Evolutionary conservation across 352 stramenopile species (phyloP), one percentile per base, ranked within the genome.

Genomic region (Phytophthora capsici): DNA sequence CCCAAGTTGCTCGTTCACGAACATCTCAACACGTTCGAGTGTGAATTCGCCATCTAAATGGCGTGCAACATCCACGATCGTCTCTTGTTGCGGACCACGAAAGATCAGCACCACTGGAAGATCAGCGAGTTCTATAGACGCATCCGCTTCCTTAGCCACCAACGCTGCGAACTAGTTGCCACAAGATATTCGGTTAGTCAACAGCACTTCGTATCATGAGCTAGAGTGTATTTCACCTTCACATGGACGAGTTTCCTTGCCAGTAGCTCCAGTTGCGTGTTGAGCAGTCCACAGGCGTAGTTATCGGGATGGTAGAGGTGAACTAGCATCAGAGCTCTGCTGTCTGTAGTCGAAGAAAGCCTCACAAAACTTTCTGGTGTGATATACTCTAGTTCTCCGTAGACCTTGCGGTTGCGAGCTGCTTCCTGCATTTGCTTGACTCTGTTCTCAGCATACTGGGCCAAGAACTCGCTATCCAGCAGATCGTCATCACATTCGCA

Each of bases 301-400:
- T 82, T 95, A 22, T 91, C 83, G 0, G 76, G 59, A 36, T 91
- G 73, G 41, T 84, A 92, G 5, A 94, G 69, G 46, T 94, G 85
- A 26, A 94, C 73, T 19, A 91, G 44, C 53, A 58, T 25, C 25
- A 28, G 25, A 14, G 56, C 48, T 8, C 47, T 65, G 20, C 22
- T 36, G 32, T 32, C 43, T n/a, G 40, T 22, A 41, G 45, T 63
- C 6, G 61, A 69, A 2, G 57, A 71, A 37, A 91, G 57, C 22
- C 76, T 47, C 41, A 95, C 75, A 47, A 91, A 95, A 26, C 78
- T 52, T 23, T 70, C 66, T 0, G 87, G 82, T 1, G 77, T 75
- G 45, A 91, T 71, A 57, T 77, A 84, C 49, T 89, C 76, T 9
- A 92, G 63, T n/a, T 66, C 48, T 0, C 87, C 87, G 47, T 84